Percentiles rank a stretch among this genome's conserved stretches.
phyloP scores from a whole-genome alignment of 2,329 filamentous ascomycete species.

The Ceratocystis diversiconidia region DNA sequence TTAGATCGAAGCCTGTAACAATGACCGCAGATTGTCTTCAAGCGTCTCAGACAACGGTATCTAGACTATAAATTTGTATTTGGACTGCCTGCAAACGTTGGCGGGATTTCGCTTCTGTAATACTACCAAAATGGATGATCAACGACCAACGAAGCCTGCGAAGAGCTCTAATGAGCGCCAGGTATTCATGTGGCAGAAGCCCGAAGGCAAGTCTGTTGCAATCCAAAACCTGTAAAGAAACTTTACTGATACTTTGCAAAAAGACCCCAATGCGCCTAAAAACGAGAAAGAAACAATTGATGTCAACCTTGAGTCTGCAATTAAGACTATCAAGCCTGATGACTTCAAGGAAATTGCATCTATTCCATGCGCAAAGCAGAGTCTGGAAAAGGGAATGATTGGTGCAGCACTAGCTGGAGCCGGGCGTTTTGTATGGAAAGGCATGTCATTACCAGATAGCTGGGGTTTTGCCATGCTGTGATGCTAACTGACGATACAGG shows the following conservation, averaged over 20 bases:
- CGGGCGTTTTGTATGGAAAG: constrained; percentile 57
- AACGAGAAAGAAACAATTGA: constrained; percentile 4
- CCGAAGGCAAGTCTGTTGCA: constrained; percentile 3
- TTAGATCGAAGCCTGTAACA: no score
- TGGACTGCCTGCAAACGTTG: neutral
- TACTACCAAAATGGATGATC: constrained; percentile 8
- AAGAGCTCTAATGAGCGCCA: constrained; percentile 10
- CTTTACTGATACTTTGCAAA: neutral
- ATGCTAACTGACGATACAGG: constrained; percentile 26
- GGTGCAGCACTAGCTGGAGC: constrained; percentile 63
- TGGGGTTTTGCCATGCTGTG: neutral
- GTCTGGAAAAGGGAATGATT: constrained; percentile 69
- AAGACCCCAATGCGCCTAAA: constrained; percentile 9
- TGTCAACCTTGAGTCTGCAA: constrained; percentile 39
- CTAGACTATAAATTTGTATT: neutral
- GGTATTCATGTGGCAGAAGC: constrained; percentile 13
- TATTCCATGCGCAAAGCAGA: constrained; percentile 70
- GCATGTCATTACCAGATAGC: constrained; percentile 34
- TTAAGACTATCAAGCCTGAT: constrained; percentile 50
- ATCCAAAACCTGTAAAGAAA: neutral
- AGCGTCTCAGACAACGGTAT: neutral
- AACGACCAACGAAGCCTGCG: neutral
- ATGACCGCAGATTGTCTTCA: no score
- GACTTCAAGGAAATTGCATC: constrained; percentile 63
- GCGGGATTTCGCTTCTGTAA: neutral